These are phyloP conservation scores for Hippophae tibetana DNA, from an alignment of 306 rosid species.

Conservation along the genomic window DNA sequence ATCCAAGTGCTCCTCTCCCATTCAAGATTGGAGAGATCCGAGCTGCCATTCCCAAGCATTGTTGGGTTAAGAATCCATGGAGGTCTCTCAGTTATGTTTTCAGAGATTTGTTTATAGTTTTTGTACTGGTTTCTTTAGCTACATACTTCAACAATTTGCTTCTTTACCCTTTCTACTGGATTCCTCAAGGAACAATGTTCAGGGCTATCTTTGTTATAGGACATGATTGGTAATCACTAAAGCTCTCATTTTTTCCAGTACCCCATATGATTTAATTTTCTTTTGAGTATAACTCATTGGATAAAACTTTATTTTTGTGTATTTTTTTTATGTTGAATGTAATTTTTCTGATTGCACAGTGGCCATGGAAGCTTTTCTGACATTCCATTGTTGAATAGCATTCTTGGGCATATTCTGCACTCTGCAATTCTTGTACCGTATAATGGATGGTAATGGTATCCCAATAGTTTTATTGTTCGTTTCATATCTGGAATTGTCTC, in stretches of 20 bases:
- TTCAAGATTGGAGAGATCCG: slow-evolving; percentile 77
- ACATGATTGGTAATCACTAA: slow-evolving; percentile 59
- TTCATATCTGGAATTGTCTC: too few relatives aligned
- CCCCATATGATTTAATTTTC: not conserved
- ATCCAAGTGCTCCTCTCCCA: slow-evolving; percentile 83
- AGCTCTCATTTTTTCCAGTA: not conserved
- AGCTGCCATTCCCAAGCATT: slow-evolving; percentile 77
- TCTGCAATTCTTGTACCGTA: slow-evolving; percentile 85
- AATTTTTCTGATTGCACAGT: slow-evolving; percentile 22
- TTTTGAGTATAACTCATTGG: not conserved
- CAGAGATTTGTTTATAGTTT: slow-evolving; percentile 42
- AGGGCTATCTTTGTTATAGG: slow-evolving; percentile 98
- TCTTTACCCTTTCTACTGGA: slow-evolving; percentile 72
- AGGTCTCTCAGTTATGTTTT: slow-evolving; percentile 58
- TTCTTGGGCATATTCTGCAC: slow-evolving; percentile 84
- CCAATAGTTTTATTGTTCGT: too few relatives aligned
- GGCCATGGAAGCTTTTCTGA: slow-evolving; percentile 99
- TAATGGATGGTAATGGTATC: slow-evolving; percentile 61
- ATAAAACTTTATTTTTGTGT: slow-evolving; percentile 52
- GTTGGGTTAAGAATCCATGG: slow-evolving; percentile 82
- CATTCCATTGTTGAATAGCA: slow-evolving; percentile 32
- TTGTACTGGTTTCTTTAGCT: slow-evolving; percentile 37
- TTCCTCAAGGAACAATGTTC: slow-evolving; percentile 84
- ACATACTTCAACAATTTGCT: slow-evolving; percentile 35
- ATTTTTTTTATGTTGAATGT: slow-evolving; percentile 76